Evolutionary conservation across 83 land plant genomes (phyloP), one percentile per base, ranked within the genome.

Genomic region (Picea abies): DNA sequence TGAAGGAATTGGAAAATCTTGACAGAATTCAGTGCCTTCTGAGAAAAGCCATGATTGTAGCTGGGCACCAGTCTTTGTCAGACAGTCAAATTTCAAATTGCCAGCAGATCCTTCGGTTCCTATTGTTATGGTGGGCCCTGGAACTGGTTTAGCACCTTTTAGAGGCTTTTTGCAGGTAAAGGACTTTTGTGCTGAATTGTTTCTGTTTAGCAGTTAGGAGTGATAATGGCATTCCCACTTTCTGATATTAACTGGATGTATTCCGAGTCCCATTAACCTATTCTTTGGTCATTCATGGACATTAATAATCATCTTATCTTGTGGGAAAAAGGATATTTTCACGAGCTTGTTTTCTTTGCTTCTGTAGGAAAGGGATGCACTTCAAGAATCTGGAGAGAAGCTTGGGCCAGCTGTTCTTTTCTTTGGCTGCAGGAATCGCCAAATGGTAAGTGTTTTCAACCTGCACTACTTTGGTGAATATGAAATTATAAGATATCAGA

Each of bases 21-120:
- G 41, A 25, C 88, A 95, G 94, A 83, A 90, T 88, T 79, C 93
- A 11, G 76, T 91, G 25, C 82, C 96, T 11, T 20, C 73, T 79
- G 93, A 93, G 67, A 85, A 93, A 68, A 89, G 79, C 58, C 62
- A 20, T 20, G 89, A 91, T 7, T 92, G 94, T 80, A 92, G 94
- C 79, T 93, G 90, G 91, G 95, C 99, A 2, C 98, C 95, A 2
- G 92, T 94, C 82, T 97, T 87, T 88, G 92, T 97, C 14, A 88
- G 98, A 72, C 92, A 91, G 25, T 97, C 98, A 47, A 95, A 90
- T 78, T 97, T 97, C 84, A 92, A 86, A 76, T 89, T 94, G 69
- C 99, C 97, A 26, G 3, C 89, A 16, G 94, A 96, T 85, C 22
- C 94, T 35, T 75, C 89, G 11, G 70, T 82, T 62, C 96, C 96